Base-by-base conservation (phyloP, 2,329 filamentous ascomycete species). In the Fusarium illudens region DNA sequence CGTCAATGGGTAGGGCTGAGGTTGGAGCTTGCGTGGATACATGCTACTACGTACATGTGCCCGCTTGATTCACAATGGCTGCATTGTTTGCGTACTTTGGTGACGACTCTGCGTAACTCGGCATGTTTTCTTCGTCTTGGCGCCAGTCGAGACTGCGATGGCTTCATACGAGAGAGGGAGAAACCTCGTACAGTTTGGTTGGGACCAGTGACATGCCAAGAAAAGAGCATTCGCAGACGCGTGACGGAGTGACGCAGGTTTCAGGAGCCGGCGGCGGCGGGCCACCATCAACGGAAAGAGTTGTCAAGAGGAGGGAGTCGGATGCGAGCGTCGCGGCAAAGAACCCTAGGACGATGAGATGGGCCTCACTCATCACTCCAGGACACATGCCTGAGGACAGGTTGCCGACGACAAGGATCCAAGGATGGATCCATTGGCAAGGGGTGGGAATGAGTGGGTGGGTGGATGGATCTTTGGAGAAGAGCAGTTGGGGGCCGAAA, bases 1-100 rank as follows among this genome's bases (percentile, higher is more conserved):
- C 33, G 30, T 30, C 36, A 49, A 53, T 53, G 36, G 51, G 53
- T 65, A 71, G 60, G 65, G 71, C 55, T 68, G 64, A 63, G 42
- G 58, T 51, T 44, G 33, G 22, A 59, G 67, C 54, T 72, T 73
- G 68, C 70, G 71, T 68, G 69, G 67, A 69, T 67, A 68, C 58
- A n/a, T n/a, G n/a, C n/a, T n/a, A n/a, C 55, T 72, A 62, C 59
- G 51, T 57, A 53, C 12, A 37, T 65, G 49, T 33, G 44, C 49
- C 57, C 42, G 25, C 53, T 50, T 42, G 33, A 34, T 58, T 29
- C 32, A 15, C 13, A 60, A 70, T 63, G 60, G 53, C 30, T 39
- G 58, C 54, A 56, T 53, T 53, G 58, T 39, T 48, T 62, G 57
- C 64, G 52, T 67, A 70, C 33, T 42, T 62, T 50, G 30, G 27